Evolutionary conservation across 2,329 filamentous ascomycete genomes (phyloP), one percentile per base, ranked within the genome.

Genomic region (Exserohilum rostratum): DNA sequence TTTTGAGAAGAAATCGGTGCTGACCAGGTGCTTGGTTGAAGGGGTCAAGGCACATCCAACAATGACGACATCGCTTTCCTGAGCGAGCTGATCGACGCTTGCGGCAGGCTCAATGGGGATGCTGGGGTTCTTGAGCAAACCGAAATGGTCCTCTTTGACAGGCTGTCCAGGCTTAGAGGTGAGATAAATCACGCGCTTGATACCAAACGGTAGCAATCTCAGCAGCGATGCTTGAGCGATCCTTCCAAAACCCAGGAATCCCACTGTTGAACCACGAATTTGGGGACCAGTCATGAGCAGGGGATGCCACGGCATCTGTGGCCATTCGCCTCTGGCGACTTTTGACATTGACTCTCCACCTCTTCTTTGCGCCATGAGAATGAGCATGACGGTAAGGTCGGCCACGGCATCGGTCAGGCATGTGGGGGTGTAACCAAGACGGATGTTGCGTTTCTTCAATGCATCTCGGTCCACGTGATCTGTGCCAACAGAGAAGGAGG

Each of bases 1-100:
- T 61, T 73, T 71, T 1, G 55, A 70, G 25, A 85, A 79, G 57
- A 72, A 72, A 7, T 63, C 57, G 2, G 58, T 57, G 33, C 60
- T 61, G 6, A 72, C 59, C 2, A 72, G 50, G 50, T 72, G 65
- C 30, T 66, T 70, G 2, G 69, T 72, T 11, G 50, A 53, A 1
- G 61, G 61, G 4, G 69, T 68, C 11, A 72, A 48, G 1, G 65
- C 61, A 22, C 69, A 72, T 29, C 66, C 68, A 0, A 72, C 65
- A 20, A 72, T 57, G 0, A 72, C 60, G 6, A 72, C 53, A 33
- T 71, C 69, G 46, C 69, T 72, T 13, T 71, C 67, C n/a, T 42
- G 46, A 0, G 68, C 69, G 2, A 72, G 46, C n/a, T 70, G 53
- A 25, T 66, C 60, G 30, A 55, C 55, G 31, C 54, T 55, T 15